These are phyloP conservation scores for Cardamine occulta DNA, from an alignment of 345 rosid species.

Conservation along the genomic window DNA sequence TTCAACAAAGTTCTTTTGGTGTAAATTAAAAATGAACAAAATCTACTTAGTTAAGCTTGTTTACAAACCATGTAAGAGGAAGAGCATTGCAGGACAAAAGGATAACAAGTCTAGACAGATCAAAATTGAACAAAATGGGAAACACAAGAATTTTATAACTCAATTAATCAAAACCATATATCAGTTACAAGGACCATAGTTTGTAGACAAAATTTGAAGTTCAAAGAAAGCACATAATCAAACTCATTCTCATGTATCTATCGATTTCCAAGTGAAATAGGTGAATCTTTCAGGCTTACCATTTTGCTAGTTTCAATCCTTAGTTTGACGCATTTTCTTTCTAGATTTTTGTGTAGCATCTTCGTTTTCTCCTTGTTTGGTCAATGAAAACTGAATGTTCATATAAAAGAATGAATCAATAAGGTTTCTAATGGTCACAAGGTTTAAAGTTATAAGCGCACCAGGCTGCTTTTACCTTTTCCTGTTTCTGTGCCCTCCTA, in stretches of 20 bases:
- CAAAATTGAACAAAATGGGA: not conserved
- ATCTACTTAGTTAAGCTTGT: not conserved
- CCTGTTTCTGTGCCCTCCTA: conserved; percentile 25
- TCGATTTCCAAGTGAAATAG: conserved; percentile 10
- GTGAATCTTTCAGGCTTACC: not conserved
- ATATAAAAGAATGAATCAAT: conserved; percentile 5
- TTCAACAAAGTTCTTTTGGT: not conserved
- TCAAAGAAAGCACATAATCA: not conserved
- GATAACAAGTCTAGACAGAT: not conserved
- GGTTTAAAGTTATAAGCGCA: not conserved
- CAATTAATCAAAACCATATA: conserved; percentile 6
- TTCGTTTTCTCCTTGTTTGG: conserved; percentile 7
- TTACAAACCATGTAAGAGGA: not conserved
- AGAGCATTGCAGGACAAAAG: not conserved
- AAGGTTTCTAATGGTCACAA: conserved; percentile 20
- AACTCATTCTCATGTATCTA: not conserved
- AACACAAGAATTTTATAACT: conserved; percentile 13
- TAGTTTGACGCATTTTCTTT: conserved; percentile 40
- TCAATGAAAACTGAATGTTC: conserved; percentile 21
- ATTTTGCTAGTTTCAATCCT: conserved; percentile 32
- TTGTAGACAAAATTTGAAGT: conserved; percentile 25
- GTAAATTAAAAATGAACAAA: not conserved
- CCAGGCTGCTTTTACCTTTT: conserved; percentile 31
- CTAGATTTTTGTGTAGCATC: conserved; percentile 14
- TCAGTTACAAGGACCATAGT: conserved; percentile 12